phyloP scores from a whole-genome alignment of 768 basidiomycete genomes.

The Serendipita sp. region DNA sequence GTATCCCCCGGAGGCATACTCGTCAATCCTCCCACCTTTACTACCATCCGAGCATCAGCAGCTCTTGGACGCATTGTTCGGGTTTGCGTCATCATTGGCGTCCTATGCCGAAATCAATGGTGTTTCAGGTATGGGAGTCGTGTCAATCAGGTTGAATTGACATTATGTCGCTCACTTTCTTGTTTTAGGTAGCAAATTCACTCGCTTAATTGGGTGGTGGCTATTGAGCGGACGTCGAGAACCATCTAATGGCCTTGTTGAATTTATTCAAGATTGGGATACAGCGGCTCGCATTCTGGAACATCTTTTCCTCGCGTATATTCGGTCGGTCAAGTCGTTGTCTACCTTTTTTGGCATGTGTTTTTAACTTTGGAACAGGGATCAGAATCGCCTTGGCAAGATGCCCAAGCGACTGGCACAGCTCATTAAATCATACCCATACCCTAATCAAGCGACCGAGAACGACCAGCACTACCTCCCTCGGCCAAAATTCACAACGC shows the following conservation, averaged over 20 bases:
- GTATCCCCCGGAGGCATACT: constrained; percentile 52
- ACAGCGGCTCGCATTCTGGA: constrained; percentile 54
- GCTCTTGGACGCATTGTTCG: constrained; percentile 40
- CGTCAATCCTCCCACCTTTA: constrained; percentile 41
- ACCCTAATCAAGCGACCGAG: constrained; percentile 18
- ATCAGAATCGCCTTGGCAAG: constrained; percentile 25
- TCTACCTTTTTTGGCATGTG: not conserved
- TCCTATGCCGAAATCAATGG: constrained; percentile 57
- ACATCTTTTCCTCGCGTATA: constrained; percentile 56
- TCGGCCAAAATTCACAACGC: constrained; percentile 54
- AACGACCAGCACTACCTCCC: constrained; percentile 34
- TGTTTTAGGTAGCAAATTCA: constrained; percentile 47
- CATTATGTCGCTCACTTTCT: not conserved
- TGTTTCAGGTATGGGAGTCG: constrained; percentile 26
- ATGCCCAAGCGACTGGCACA: constrained; percentile 59
- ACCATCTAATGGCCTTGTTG: constrained; percentile 37
- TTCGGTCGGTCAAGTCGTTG: constrained; percentile 38
- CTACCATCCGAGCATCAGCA: constrained; percentile 43
- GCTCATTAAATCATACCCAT: constrained; percentile 57
- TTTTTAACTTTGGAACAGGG: constrained; percentile 2
- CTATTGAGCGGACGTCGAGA: constrained; percentile 36
- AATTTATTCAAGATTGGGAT: constrained; percentile 65
- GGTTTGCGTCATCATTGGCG: constrained; percentile 53
- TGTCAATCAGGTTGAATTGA: not conserved
- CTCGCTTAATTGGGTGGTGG: constrained; percentile 62